A percentile compares a stretch with the other conserved stretches of the same genome.
Evolutionary conservation across 129 eudicot species (phyloP).

Genomic region (Tagetes erecta): DNA sequence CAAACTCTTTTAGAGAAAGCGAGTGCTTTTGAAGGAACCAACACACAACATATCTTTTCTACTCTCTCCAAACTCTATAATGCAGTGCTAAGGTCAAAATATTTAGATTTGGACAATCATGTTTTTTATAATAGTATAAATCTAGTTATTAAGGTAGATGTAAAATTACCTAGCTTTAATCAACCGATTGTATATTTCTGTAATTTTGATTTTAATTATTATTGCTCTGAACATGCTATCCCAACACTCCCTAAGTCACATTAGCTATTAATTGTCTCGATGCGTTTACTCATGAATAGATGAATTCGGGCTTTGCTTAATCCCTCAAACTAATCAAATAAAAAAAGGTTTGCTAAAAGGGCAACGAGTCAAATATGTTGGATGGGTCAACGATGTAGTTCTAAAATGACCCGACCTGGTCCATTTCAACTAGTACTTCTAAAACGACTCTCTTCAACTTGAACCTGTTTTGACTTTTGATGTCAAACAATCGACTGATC

Average conservation of each 20-base stretch:
- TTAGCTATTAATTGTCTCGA: background rate
- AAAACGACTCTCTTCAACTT: background rate
- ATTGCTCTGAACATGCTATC: background rate
- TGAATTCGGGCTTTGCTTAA: background rate
- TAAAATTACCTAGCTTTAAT: background rate
- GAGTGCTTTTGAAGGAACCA: background rate
- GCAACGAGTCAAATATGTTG: background rate
- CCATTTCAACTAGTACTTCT: background rate
- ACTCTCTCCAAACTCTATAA: background rate
- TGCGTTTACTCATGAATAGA: conserved; percentile 1
- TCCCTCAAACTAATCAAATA: background rate
- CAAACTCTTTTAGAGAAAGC: background rate
- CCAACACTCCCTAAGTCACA: background rate
- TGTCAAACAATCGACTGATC: background rate
- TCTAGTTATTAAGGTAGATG: background rate
- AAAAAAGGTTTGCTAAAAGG: background rate
- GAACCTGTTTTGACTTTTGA: no score
- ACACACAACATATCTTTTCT: background rate
- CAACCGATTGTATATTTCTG: background rate
- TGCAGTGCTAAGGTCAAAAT: background rate
- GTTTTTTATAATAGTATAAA: background rate
- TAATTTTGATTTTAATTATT: no score
- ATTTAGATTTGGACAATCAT: background rate
- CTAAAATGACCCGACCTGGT: background rate
- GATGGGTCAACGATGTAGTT: background rate